A percentile compares a stretch with the other conserved stretches of the same genome.
Conservation (phyloP, 2,329 filamentous ascomycete genomes). For the Mariannaea sp. region DNA sequence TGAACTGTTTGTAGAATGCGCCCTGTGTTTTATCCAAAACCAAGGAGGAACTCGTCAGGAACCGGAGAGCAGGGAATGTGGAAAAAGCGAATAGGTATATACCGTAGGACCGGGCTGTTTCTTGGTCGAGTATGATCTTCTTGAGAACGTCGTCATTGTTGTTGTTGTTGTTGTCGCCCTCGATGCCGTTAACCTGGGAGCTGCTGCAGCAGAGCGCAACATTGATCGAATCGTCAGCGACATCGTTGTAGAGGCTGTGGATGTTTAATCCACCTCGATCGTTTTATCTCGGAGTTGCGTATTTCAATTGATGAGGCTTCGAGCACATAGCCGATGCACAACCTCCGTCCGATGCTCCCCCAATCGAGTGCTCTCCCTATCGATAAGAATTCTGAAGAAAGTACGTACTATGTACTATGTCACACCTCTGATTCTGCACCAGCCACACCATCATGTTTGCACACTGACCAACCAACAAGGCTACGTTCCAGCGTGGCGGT, state of each 20-base stretch:
- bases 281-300: neutral
- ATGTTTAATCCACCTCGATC: neutral
- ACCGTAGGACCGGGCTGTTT: slow-evolving; percentile 37
- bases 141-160: neutral
- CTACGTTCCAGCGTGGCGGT: slow-evolving; percentile 16
- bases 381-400: too few species aligned
- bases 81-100: neutral
- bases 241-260: slow-evolving; percentile 18
- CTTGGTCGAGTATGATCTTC: slow-evolving; percentile 37
- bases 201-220: slow-evolving; percentile 21
- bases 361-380: too few species aligned
- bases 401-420: too few species aligned
- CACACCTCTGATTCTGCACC: slow-evolving; percentile 12
- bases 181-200: neutral
- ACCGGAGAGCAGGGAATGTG: neutral
- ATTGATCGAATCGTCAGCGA: slow-evolving; percentile 14
- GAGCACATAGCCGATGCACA: too few species aligned
- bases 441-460: neutral
- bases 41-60: too few species aligned
- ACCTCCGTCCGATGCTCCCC: too few species aligned
- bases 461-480: slow-evolving; percentile 1
- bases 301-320: too few species aligned
- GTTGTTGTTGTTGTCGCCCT: too few species aligned
- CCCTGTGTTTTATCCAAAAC: too few species aligned
- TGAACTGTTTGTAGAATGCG: slow-evolving; percentile 76